Conservation (phyloP, 768 basidiomycete genomes). For the Amanita polypyramis region DNA sequence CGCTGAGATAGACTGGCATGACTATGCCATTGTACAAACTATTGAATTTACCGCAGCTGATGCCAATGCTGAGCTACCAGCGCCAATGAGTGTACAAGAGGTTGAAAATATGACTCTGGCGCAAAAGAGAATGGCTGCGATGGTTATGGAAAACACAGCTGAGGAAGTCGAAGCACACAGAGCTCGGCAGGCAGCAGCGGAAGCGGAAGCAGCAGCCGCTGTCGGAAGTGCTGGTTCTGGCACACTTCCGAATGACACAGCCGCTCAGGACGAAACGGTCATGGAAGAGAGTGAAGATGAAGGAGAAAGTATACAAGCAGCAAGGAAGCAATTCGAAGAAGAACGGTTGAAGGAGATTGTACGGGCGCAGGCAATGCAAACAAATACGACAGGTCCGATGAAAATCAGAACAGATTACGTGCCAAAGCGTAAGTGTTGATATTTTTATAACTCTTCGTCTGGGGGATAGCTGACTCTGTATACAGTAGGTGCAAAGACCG, state of each 20-base stretch:
- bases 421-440: slow-evolving; percentile 61
- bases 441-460: background rate
- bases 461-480: slow-evolving; percentile 3
- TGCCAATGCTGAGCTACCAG: slow-evolving; percentile 81
- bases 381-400: slow-evolving; percentile 71
- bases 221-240: slow-evolving; percentile 51
- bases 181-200: slow-evolving; percentile 75
- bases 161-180: slow-evolving; percentile 80
- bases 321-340: slow-evolving; percentile 55
- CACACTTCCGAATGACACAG: slow-evolving; percentile 3
- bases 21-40: slow-evolving; percentile 96
- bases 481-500: slow-evolving; percentile 56
- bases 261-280: slow-evolving; percentile 45
- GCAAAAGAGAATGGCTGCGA: slow-evolving; percentile 96
- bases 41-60: slow-evolving; percentile 96
- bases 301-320: slow-evolving; percentile 48
- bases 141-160: slow-evolving; percentile 93
- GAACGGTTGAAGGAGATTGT: slow-evolving; percentile 63
- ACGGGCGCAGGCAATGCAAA: slow-evolving; percentile 64
- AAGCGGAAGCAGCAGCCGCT: slow-evolving; percentile 76
- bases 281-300: slow-evolving; percentile 87
- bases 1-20: slow-evolving; percentile 98
- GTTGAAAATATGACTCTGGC: slow-evolving; percentile 94
- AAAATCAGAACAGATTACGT: slow-evolving; percentile 96
- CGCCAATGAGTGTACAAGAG: slow-evolving; percentile 93